These are phyloP conservation scores for Microbotryum silenes-acaulis DNA, from an alignment of 1,284 basidiomycete species.

Conservation along the genomic window DNA sequence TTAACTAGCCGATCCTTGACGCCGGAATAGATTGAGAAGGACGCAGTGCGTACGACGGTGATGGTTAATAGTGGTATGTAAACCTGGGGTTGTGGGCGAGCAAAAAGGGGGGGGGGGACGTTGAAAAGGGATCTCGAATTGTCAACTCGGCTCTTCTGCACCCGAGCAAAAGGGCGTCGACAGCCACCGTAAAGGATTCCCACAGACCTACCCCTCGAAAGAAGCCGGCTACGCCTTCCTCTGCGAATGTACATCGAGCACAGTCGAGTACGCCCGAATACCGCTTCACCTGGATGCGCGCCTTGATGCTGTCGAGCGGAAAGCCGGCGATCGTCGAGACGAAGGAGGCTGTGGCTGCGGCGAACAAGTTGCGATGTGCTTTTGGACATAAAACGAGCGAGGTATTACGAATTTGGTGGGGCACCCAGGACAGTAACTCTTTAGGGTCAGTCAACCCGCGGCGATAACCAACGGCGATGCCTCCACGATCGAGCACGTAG, in stretches of 20 bases:
- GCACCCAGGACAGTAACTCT: background rate
- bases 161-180: background rate
- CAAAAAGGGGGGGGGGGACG: background rate
- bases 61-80: conserved; percentile 94
- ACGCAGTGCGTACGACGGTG: conserved; percentile 81
- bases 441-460: too few species aligned
- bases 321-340: conserved; percentile 11
- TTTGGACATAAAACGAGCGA: background rate
- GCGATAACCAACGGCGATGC: background rate
- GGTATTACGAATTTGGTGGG: background rate
- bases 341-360: conserved; percentile 5
- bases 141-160: background rate
- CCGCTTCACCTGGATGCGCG: conserved; percentile 1
- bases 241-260: conserved; percentile 51
- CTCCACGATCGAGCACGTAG: background rate
- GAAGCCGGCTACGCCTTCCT: conserved; percentile 87
- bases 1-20: conserved; percentile 4
- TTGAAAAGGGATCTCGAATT: background rate
- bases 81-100: conserved; percentile 24
- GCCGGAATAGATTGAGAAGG: conserved; percentile 43
- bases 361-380: conserved; percentile 8
- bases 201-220: conserved; percentile 59
- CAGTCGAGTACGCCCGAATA: conserved; percentile 34
- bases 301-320: conserved; percentile 14
- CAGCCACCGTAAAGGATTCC: background rate